A percentile compares a stretch with the other conserved stretches of the same genome.
Evolutionary conservation across 2,329 filamentous ascomycete species (phyloP).

Genomic region (Drechslerella coelobrocha): DNA sequence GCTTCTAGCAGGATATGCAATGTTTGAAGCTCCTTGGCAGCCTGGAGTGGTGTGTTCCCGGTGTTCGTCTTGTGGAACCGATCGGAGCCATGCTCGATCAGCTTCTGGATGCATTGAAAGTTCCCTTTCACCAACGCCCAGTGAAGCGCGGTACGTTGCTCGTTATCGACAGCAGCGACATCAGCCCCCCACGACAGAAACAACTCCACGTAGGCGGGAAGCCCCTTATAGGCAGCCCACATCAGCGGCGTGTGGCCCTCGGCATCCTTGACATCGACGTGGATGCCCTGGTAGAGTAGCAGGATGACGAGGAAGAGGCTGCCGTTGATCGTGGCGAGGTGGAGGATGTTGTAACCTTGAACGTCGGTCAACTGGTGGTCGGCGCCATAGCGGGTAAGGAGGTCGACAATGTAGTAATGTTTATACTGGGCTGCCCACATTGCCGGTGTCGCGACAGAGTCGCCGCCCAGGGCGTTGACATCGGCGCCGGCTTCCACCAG

Average conservation of each 20-base stretch:
- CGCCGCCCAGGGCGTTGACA: slow-evolving; percentile 93
- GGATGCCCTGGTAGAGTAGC: slow-evolving; percentile 91
- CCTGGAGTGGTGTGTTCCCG: slow-evolving; percentile 86
- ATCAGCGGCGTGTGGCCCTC: slow-evolving; percentile 94
- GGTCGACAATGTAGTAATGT: slow-evolving; percentile 94
- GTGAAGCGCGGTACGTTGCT: slow-evolving; percentile 91
- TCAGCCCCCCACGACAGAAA: slow-evolving; percentile 95
- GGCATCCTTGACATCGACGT: slow-evolving; percentile 85
- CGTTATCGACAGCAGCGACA: slow-evolving; percentile 86
- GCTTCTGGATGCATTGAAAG: slow-evolving; percentile 84
- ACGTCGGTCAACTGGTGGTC: slow-evolving; percentile 91
- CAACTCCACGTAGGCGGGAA: slow-evolving; percentile 86
- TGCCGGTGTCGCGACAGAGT: slow-evolving; percentile 89
- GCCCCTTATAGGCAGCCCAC: slow-evolving; percentile 99
- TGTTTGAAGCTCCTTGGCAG: slow-evolving; percentile 90
- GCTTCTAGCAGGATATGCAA: slow-evolving; percentile 80
- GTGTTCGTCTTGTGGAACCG: slow-evolving; percentile 86
- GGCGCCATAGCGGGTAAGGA: slow-evolving; percentile 87
- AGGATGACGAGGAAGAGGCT: slow-evolving; percentile 89
- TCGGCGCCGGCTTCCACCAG: slow-evolving; percentile 84
- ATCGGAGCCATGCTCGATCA: slow-evolving; percentile 94
- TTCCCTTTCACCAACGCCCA: slow-evolving; percentile 97
- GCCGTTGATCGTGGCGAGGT: slow-evolving; percentile 95
- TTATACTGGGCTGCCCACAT: slow-evolving; percentile 98
- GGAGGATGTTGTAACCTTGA: slow-evolving; percentile 96